Evolutionary conservation across 2,329 filamentous ascomycete genomes (phyloP).

Genomic region (Pseudogymnoascus sp.): DNA sequence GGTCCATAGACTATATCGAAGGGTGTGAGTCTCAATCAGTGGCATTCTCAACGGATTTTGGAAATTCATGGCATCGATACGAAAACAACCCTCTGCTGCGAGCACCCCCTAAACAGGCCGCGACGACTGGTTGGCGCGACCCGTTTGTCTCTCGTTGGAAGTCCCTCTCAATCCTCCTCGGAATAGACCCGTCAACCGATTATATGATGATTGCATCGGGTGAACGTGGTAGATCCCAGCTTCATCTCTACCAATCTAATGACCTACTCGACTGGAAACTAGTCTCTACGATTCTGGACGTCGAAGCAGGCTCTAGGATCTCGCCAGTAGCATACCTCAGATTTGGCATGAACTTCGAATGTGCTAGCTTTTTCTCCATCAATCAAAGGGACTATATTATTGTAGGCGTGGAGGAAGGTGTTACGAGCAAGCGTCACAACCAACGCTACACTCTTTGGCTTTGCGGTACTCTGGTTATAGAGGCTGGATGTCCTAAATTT

Average conservation of each 20-base stretch:
- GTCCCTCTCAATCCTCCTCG: constrained; percentile 15
- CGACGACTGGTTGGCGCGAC: constrained; percentile 21
- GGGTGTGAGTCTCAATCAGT: constrained; percentile 21
- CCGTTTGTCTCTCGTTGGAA: constrained; percentile 20
- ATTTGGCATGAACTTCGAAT: constrained; percentile 22
- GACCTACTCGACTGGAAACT: constrained; percentile 19
- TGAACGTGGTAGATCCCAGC: constrained; percentile 14
- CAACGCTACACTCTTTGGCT: background rate
- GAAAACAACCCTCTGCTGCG: constrained; percentile 18
- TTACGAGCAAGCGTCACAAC: constrained; percentile 6
- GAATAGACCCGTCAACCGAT: constrained; percentile 10
- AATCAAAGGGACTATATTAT: constrained; percentile 18
- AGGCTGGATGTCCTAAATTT: constrained; percentile 18
- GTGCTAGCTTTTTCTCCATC: constrained; percentile 21
- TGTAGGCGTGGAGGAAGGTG: background rate
- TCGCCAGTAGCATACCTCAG: constrained; percentile 13
- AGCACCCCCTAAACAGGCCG: constrained; percentile 14
- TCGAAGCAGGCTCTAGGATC: constrained; percentile 13
- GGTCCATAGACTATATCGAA: constrained; percentile 19
- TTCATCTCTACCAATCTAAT: constrained; percentile 19
- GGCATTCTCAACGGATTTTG: constrained; percentile 20
- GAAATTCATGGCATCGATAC: constrained; percentile 18
- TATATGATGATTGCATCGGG: constrained; percentile 22
- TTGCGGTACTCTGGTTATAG: background rate
- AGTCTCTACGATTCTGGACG: constrained; percentile 15